Evolutionary conservation across 805 yeast genomes (phyloP), one percentile per base, ranked within the genome.

Genomic region (Pachysolen tannophilus): DNA sequence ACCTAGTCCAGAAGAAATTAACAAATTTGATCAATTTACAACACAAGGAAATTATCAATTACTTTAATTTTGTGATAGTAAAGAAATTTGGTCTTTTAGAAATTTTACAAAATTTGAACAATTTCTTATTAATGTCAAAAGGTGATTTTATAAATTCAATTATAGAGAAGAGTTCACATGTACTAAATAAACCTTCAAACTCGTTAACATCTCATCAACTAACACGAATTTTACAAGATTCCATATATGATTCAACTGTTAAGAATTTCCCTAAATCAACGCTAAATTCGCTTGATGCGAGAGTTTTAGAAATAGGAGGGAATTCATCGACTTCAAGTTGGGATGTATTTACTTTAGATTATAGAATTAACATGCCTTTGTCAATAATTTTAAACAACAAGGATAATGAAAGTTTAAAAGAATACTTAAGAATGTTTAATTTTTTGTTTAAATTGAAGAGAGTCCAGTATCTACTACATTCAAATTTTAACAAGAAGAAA

Each of bases 301-400:
- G 96, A 30, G 66, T 88, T 16, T 63, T 88, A 32, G 86, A 82
- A 39, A 84, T 79, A 45, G 81, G 85, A 0, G 73, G 20, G 5
- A n/a, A n/a, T n/a, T n/a, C n/a, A n/a, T n/a, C n/a, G n/a, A 77
- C 41, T 20, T 58, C 75, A 33, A 96, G 95, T 1, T 88, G 96
- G 96, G 94, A 88, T 50, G 86, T 83, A 2, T 88, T 90, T 53
- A 85, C 96, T 0, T 60, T 88, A 25, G 97, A 87, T 50, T 92
- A 83, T 53, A 62, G 70, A 35, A 52, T 72, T 4, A 55, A 50
- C 14, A 45, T 63, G 10, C 82, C 82, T 1, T 52, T 82, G 28
- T 21, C 33, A 17, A 29, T 33, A 18, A n/a, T n/a, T n/a, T n/a
- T n/a, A n/a, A n/a, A n/a, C n/a, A n/a, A n/a, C n/a, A n/a, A n/a